phyloP scores from a whole-genome alignment of 768 basidiomycete species.

The Agrocybe pediades region DNA sequence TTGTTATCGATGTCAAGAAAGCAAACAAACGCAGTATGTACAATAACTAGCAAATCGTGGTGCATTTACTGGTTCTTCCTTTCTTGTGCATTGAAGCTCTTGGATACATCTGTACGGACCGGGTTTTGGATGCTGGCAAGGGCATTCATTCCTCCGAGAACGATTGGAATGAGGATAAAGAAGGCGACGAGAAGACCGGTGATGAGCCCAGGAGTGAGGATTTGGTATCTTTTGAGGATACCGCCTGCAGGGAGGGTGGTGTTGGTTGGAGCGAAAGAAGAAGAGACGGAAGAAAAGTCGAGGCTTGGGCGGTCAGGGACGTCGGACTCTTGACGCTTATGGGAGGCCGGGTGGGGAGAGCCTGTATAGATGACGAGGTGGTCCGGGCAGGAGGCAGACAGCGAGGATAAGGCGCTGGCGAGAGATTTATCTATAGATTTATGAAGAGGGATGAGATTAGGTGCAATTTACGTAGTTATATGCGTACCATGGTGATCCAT shows the following conservation, averaged over 20 bases:
- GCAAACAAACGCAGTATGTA: not conserved
- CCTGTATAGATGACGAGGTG: slow-evolving; percentile 72
- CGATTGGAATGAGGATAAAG: slow-evolving; percentile 68
- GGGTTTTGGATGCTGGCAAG: slow-evolving; percentile 78
- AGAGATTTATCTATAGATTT: slow-evolving; percentile 42
- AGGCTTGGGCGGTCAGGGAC: slow-evolving; percentile 25
- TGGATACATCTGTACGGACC: slow-evolving; percentile 60
- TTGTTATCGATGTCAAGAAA: not conserved
- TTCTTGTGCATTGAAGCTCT: slow-evolving; percentile 66
- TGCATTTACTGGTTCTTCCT: slow-evolving; percentile 69
- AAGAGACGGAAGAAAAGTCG: slow-evolving; percentile 22
- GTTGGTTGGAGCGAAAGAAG: slow-evolving; percentile 25
- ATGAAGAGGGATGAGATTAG: not conserved
- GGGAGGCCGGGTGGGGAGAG: slow-evolving; percentile 35
- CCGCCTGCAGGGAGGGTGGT: slow-evolving; percentile 49
- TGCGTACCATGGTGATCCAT: slow-evolving; percentile 59
- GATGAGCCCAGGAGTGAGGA: slow-evolving; percentile 78
- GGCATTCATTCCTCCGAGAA: slow-evolving; percentile 64
- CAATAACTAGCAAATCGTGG: not conserved
- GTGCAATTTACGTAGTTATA: not conserved
- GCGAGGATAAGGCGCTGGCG: slow-evolving; percentile 46
- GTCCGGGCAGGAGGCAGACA: slow-evolving; percentile 53
- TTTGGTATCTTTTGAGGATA: slow-evolving; percentile 73
- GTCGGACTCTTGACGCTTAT: slow-evolving; percentile 40
- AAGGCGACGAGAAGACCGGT: slow-evolving; percentile 61